Conservation (phyloP, 228 moss, liverwort and hornwort species). For the Sphagnum magellanicum region DNA sequence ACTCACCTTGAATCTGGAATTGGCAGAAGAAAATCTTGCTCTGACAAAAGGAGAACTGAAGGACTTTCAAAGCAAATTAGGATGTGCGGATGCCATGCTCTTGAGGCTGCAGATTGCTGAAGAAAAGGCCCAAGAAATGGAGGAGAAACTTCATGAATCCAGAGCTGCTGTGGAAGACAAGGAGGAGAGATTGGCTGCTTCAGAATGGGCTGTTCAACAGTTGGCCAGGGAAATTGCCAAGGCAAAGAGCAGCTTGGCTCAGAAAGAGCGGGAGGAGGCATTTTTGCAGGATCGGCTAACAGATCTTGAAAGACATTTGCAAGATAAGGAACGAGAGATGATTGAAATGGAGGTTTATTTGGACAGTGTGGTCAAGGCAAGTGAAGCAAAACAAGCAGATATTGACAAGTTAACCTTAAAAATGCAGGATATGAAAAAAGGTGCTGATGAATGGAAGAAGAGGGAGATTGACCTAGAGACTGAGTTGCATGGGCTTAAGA, state of each 20-base stretch:
- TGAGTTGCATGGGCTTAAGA: constrained; percentile 25
- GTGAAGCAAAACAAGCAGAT: constrained; percentile 28
- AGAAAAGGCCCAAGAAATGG: constrained; percentile 28
- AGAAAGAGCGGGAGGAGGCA: constrained; percentile 48
- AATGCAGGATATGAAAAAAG: constrained; percentile 44
- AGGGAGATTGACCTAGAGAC: constrained; percentile 36
- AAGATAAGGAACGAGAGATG: constrained; percentile 50
- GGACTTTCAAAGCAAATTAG: constrained; percentile 27
- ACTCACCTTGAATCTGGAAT: constrained; percentile 28
- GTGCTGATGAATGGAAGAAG: constrained; percentile 49
- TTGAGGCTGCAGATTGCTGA: constrained; percentile 22
- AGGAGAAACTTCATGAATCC: constrained; percentile 32
- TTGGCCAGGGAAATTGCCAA: constrained; percentile 44
- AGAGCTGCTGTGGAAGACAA: constrained; percentile 40
- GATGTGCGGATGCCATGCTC: constrained; percentile 20
- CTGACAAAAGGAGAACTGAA: constrained; percentile 19
- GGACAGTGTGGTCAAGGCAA: constrained; percentile 24
- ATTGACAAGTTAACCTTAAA: constrained; percentile 25
- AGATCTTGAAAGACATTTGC: constrained; percentile 38
- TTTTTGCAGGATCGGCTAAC: constrained; percentile 32
- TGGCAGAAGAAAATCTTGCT: constrained; percentile 23
- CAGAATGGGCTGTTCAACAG: constrained; percentile 65
- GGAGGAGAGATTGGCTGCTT: constrained; percentile 49
- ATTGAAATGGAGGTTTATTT: constrained; percentile 50
- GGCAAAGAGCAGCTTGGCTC: constrained; percentile 37